Evolutionary conservation across 495 filamentous ascomycete species (phyloP).

Genomic region (Aspergillus affinis): DNA sequence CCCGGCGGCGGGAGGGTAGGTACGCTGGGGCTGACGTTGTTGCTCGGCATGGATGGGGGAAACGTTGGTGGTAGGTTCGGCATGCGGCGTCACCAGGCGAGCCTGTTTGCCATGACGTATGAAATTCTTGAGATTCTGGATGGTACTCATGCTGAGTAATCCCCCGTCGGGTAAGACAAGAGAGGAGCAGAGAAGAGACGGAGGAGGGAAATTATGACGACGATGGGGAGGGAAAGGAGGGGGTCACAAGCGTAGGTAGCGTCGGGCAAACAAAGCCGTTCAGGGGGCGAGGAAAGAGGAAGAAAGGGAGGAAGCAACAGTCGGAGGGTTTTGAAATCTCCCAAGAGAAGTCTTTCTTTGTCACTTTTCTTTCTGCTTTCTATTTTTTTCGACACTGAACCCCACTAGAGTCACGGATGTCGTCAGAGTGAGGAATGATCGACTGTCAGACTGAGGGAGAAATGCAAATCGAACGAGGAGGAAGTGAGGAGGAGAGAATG

Average conservation of each 20-base stretch:
- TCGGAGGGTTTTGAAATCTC: constrained; percentile 7
- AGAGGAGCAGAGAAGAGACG: constrained; percentile 3
- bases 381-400: constrained; percentile 9
- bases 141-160: constrained; percentile 64
- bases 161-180: background rate
- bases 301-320: constrained; percentile 24
- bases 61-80: constrained; percentile 67
- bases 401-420: background rate
- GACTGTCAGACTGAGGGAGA: background rate
- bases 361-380: constrained; percentile 4
- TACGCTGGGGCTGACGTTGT: constrained; percentile 50
- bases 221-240: constrained; percentile 4
- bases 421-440: constrained; percentile 4
- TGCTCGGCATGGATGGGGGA: constrained; percentile 67
- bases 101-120: constrained; percentile 98
- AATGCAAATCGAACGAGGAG: no score
- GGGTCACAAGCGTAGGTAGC: constrained; percentile 49
- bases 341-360: background rate
- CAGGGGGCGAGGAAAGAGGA: constrained; percentile 73
- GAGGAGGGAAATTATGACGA: constrained; percentile 3
- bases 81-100: constrained; percentile 62
- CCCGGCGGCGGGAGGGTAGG: constrained; percentile 51
- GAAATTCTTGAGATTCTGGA: constrained; percentile 94
- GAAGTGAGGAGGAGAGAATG: background rate
- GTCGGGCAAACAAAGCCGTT: constrained; percentile 72